These are phyloP conservation scores for Blastobotrys capitulatus DNA, from an alignment of 1,139 yeast species.

Conservation along the genomic window DNA sequence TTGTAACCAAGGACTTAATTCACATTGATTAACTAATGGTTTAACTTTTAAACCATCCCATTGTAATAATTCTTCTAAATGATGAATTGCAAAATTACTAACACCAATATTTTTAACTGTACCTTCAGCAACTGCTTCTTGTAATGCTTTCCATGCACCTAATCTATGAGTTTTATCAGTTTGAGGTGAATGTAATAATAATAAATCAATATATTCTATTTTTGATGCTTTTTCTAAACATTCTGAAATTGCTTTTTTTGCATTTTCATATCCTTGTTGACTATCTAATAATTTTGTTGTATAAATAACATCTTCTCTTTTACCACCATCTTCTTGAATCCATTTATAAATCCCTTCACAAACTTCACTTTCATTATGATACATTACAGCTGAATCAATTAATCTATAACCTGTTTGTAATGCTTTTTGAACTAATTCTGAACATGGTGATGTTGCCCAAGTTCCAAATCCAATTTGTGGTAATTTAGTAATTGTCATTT, in stretches of 20 bases:
- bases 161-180: conserved; percentile 28
- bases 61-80: conserved; percentile 66
- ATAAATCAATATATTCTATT: conserved; percentile 61
- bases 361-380: conserved; percentile 52
- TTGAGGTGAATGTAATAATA: conserved; percentile 39
- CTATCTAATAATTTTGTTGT: conserved; percentile 56
- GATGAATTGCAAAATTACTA: conserved; percentile 71
- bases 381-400: conserved; percentile 56
- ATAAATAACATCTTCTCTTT: conserved; percentile 63
- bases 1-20: conserved; percentile 83
- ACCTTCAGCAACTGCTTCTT: conserved; percentile 47
- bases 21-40: conserved; percentile 81
- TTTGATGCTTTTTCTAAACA: conserved; percentile 35
- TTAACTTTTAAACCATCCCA: conserved; percentile 55
- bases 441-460: background rate
- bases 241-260: conserved; percentile 41
- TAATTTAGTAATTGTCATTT: background rate
- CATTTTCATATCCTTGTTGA: conserved; percentile 43
- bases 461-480: conserved; percentile 6
- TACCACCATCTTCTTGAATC: conserved; percentile 12
- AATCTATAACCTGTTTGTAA: conserved; percentile 48
- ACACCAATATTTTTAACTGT: conserved; percentile 69
- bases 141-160: conserved; percentile 41
- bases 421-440: conserved; percentile 32
- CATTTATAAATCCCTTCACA: conserved; percentile 38